These are phyloP conservation scores for Geotrichum aggregatum DNA, from an alignment of 1,139 yeast genomes.

Conservation along the genomic window DNA sequence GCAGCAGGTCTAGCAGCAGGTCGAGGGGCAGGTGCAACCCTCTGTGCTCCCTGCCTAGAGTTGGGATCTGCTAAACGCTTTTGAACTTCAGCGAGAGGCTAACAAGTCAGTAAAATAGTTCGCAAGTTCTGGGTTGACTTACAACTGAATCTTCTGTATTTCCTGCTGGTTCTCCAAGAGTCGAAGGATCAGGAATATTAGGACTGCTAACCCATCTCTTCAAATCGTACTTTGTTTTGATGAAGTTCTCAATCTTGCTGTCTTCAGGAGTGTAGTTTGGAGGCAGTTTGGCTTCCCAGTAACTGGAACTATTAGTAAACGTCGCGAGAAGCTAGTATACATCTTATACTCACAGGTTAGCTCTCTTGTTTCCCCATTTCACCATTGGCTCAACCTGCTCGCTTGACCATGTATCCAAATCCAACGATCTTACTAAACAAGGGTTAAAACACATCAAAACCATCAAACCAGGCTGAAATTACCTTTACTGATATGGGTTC, in stretches of 20 bases:
- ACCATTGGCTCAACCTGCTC: slow-evolving; percentile 82
- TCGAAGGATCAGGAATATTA: slow-evolving; percentile 56
- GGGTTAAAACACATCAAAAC: not conserved
- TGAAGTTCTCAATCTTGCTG: slow-evolving; percentile 81
- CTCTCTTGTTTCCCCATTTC: slow-evolving; percentile 78
- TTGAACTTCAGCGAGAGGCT: slow-evolving; percentile 31
- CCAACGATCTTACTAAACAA: slow-evolving; percentile 55
- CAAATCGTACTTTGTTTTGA: slow-evolving; percentile 83
- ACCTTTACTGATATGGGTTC: slow-evolving; percentile 69
- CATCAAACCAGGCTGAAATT: slow-evolving; percentile 10
- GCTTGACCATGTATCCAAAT: slow-evolving; percentile 94
- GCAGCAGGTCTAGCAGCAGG: slow-evolving; percentile 20
- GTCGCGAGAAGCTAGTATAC: not conserved
- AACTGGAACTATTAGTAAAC: slow-evolving; percentile 24
- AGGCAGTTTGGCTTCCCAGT: slow-evolving; percentile 81
- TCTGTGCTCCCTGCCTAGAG: not conserved
- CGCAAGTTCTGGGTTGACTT: not conserved
- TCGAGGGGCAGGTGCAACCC: slow-evolving; percentile 9
- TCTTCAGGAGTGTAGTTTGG: slow-evolving; percentile 72
- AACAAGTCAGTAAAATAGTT: not conserved
- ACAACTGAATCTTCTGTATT: slow-evolving; percentile 6
- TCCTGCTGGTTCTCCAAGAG: slow-evolving; percentile 31
- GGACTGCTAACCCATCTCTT: slow-evolving; percentile 71
- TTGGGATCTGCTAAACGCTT: slow-evolving; percentile 22
- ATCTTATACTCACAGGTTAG: slow-evolving; percentile 49